Conservation (phyloP, 2,329 filamentous ascomycete species). For the Elsinoe perseae region DNA sequence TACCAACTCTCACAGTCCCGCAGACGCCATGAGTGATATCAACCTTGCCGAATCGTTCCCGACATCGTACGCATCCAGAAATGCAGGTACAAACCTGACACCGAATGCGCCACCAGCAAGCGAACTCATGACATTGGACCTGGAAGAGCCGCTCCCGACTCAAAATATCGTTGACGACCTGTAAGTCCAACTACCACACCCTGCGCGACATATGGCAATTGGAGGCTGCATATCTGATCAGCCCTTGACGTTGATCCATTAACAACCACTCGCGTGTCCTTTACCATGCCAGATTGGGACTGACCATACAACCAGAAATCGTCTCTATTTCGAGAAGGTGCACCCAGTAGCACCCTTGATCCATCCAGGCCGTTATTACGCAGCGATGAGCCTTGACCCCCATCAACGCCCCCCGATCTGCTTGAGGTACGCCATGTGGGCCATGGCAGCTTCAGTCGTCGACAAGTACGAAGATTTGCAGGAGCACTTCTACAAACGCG, state of each 20-base stretch:
- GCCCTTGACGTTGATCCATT: no score
- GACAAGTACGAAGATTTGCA: slow-evolving; percentile 75
- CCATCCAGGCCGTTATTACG: slow-evolving; percentile 77
- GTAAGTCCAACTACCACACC: slow-evolving; percentile 39
- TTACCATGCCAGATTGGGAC: not conserved
- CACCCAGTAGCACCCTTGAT: slow-evolving; percentile 83
- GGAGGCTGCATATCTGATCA: no score
- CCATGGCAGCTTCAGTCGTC: slow-evolving; percentile 73
- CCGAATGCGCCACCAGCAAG: slow-evolving; percentile 53
- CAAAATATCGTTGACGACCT: slow-evolving; percentile 79
- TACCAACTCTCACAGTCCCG: not conserved
- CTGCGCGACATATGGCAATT: no score
- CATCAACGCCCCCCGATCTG: slow-evolving; percentile 78
- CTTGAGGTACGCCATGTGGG: slow-evolving; percentile 92
- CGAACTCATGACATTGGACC: slow-evolving; percentile 76
- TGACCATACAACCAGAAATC: slow-evolving; percentile 48
- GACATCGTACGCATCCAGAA: not conserved
- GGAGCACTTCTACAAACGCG: slow-evolving; percentile 80
- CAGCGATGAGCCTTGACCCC: slow-evolving; percentile 83
- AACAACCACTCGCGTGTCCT: no score
- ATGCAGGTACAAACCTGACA: slow-evolving; percentile 7
- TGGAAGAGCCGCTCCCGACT: slow-evolving; percentile 73
- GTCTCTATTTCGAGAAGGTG: slow-evolving; percentile 84
- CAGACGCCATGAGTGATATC: not conserved
- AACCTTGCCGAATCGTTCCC: slow-evolving; percentile 6